Conservation (phyloP, 192 early-diverging fungal species). For the Rhizophlyctis rosea region DNA sequence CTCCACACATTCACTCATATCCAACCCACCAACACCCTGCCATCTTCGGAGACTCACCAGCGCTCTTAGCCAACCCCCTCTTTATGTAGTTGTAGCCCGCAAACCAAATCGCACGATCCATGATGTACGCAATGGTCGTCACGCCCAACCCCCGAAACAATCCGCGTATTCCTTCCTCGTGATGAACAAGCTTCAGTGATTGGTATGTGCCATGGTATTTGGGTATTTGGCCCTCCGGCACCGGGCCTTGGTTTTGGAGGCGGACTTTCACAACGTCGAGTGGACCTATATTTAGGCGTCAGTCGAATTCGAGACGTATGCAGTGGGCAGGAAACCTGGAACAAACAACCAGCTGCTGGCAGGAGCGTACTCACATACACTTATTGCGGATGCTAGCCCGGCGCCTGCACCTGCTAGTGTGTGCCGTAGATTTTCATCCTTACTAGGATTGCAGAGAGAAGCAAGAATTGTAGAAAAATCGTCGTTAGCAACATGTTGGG, state of each 20-base stretch:
- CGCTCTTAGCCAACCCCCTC: slow-evolving; percentile 20
- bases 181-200: slow-evolving; percentile 68
- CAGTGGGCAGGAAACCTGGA: not conserved
- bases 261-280: slow-evolving; percentile 94
- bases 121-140: slow-evolving; percentile 85
- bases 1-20: not conserved
- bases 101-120: slow-evolving; percentile 92
- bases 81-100: slow-evolving; percentile 83
- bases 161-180: slow-evolving; percentile 81
- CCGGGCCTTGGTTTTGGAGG: slow-evolving; percentile 75
- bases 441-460: slow-evolving; percentile 1
- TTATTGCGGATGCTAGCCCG: slow-evolving; percentile 32
- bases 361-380: slow-evolving; percentile 15
- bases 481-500: too few species aligned
- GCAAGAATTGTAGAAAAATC: too few species aligned
- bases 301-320: slow-evolving; percentile 6
- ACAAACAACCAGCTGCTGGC: not conserved
- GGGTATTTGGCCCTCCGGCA: slow-evolving; percentile 24
- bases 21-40: slow-evolving; percentile 11
- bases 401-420: slow-evolving; percentile 80
- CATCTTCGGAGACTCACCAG: slow-evolving; percentile 27
- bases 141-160: slow-evolving; percentile 86
- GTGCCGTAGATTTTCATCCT: slow-evolving; percentile 62
- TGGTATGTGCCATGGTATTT: slow-evolving; percentile 63
- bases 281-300: slow-evolving; percentile 46